A percentile compares a stretch with the other conserved stretches of the same genome.
These are phyloP conservation scores for Schizochytrium sp. DNA, from an alignment of 108 stramenopile species.

Conservation along the genomic window DNA sequence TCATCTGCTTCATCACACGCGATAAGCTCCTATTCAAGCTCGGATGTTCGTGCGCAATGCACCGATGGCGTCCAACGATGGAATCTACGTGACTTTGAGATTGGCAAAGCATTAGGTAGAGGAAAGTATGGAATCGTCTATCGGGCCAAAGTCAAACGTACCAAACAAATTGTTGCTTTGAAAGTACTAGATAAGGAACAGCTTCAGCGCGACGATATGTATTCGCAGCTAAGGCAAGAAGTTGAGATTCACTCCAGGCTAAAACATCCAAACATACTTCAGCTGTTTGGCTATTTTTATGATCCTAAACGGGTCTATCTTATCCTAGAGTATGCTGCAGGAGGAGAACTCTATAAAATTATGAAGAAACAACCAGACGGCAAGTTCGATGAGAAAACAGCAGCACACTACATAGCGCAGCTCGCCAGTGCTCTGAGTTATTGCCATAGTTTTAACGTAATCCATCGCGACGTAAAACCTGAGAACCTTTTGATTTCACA, in stretches of 20 bases:
- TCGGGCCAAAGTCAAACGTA: conserved; percentile 90
- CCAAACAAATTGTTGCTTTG: conserved; percentile 96
- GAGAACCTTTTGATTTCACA: conserved; percentile 69
- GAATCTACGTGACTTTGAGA: conserved; percentile 95
- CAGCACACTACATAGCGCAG: conserved; percentile 61
- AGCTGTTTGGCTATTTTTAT: conserved; percentile 71
- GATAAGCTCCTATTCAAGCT: background rate
- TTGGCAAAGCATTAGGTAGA: conserved; percentile 94
- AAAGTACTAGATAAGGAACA: conserved; percentile 95
- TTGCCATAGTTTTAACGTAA: conserved; percentile 67
- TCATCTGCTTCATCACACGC: no score
- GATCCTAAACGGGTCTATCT: conserved; percentile 72
- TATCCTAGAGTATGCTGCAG: conserved; percentile 72
- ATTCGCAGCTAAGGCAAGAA: conserved; percentile 73
- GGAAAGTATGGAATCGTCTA: conserved; percentile 98
- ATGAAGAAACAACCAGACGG: conserved; percentile 8
- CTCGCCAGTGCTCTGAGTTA: conserved; percentile 68
- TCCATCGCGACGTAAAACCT: conserved; percentile 78
- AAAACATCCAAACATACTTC: conserved; percentile 73
- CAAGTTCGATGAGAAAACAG: conserved; percentile 75
- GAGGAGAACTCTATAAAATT: conserved; percentile 74
- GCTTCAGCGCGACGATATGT: conserved; percentile 93
- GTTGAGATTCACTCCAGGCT: conserved; percentile 72
- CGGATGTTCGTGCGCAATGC: background rate
- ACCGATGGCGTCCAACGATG: conserved; percentile 35